Evolutionary conservation across 2,329 filamentous ascomycete species (phyloP), one percentile per base, ranked within the genome.

Genomic region (Blastomyces parvus): DNA sequence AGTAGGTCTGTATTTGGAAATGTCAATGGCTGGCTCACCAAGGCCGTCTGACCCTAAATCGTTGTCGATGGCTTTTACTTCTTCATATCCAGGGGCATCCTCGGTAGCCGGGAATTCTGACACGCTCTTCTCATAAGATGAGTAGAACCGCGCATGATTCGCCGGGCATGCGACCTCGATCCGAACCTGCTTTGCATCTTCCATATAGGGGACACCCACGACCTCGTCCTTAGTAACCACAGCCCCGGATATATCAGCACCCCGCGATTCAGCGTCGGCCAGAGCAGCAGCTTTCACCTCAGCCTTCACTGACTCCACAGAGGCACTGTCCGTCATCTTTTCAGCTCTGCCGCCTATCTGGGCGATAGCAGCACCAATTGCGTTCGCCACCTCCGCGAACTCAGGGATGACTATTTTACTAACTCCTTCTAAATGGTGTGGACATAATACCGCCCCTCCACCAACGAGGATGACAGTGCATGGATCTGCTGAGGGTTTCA

Each of bases 291-390:
- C 22, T 62, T 71, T 68, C 8, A 66, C 68, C 17, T 65, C 67
- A 3, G 61, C 61, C 17, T 64, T 67, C 38, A 69, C 67, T 38
- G 67, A 65, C 25, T 66, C 64, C 19, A 65, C 75, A 27, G 78
- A 75, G 19, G 78, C 67, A 11, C 81, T 78, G 64, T 81, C 77
- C n/a, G 84, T 79, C 1, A 80, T 72, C 22, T 42, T 53, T 62
- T 85, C 83, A 1, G 84, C 73, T 11, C 80, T 78, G 0, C 81
- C 82, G 2, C 79, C 79, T 0, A 84, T 79, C 61, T 82, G 82
- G 2, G 81, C 82, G 40, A 84, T 84, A 0, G 84, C 84, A 0
- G 84, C 84, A 6, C 84, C 84, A 2, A 86, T 81, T 0, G 84
- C 84, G 69, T 86, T 86, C 3, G 84, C 84, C 0, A 81, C 82